Evolutionary conservation across 768 basidiomycete species (phyloP).

Genomic region (Russula earlei): DNA sequence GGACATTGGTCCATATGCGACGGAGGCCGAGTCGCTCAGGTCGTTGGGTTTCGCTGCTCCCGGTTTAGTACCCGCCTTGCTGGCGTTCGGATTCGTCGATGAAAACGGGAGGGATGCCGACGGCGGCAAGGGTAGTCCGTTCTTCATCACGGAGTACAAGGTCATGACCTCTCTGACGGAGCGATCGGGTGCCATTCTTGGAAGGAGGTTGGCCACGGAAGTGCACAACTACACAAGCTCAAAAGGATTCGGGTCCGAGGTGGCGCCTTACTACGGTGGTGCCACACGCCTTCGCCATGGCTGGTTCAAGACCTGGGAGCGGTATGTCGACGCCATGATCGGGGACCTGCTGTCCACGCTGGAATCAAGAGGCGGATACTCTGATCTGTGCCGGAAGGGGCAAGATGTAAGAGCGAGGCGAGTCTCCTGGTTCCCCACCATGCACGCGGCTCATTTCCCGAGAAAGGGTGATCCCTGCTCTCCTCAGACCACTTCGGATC

Average conservation of each 20-base stretch:
- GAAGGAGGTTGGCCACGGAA: constrained; percentile 54
- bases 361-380: constrained; percentile 31
- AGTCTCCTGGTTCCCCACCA: not conserved
- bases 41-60: constrained; percentile 55
- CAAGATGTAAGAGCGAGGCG: constrained; percentile 41
- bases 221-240: constrained; percentile 48
- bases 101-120: constrained; percentile 23
- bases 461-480: constrained; percentile 43
- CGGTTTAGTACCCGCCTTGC: constrained; percentile 51
- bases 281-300: constrained; percentile 61
- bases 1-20: constrained; percentile 56
- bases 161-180: constrained; percentile 40
- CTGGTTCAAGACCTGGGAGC: constrained; percentile 63
- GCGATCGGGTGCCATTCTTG: constrained; percentile 41
- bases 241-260: constrained; percentile 57
- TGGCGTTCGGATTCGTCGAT: constrained; percentile 38
- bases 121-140: constrained; percentile 36
- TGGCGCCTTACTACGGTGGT: constrained; percentile 66
- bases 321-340: constrained; percentile 55
- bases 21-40: constrained; percentile 61
- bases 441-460: not conserved
- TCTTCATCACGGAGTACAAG: constrained; percentile 70
- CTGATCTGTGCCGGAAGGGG: constrained; percentile 42
- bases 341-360: constrained; percentile 46
- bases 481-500: constrained; percentile 48